These are phyloP conservation scores for Suillus brevipes DNA, from an alignment of 768 basidiomycete species.

Conservation along the genomic window DNA sequence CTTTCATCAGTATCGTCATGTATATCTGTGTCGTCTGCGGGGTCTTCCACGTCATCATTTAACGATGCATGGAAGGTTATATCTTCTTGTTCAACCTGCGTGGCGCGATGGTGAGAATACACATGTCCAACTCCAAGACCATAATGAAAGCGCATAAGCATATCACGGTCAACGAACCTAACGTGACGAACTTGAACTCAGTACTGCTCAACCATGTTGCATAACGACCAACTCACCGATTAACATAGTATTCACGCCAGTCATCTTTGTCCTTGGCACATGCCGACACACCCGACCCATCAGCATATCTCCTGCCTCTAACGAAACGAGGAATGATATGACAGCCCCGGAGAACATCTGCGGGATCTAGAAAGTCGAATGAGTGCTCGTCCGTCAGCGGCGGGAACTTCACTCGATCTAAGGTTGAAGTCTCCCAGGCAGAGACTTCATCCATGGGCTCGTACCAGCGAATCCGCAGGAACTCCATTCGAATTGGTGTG, in stretches of 20 bases:
- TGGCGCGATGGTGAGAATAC: not conserved
- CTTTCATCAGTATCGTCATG: not conserved
- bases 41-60: no score
- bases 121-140: not conserved
- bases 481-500: not conserved
- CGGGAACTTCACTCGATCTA: not conserved
- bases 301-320: not conserved
- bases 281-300: not conserved
- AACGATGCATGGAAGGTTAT: no score
- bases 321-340: conserved; percentile 9
- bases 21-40: no score
- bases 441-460: not conserved
- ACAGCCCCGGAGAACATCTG: not conserved
- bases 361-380: conserved; percentile 9
- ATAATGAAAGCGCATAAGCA: not conserved
- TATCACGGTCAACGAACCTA: not conserved
- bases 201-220: not conserved
- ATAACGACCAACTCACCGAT: not conserved
- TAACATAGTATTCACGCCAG: not conserved
- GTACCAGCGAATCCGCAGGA: conserved; percentile 6
- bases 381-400: not conserved
- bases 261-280: not conserved
- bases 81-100: not conserved
- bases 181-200: not conserved
- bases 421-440: not conserved